Evolutionary conservation across 2,329 filamentous ascomycete genomes (phyloP).

Genomic region (Apiospora kogelbergensis): DNA sequence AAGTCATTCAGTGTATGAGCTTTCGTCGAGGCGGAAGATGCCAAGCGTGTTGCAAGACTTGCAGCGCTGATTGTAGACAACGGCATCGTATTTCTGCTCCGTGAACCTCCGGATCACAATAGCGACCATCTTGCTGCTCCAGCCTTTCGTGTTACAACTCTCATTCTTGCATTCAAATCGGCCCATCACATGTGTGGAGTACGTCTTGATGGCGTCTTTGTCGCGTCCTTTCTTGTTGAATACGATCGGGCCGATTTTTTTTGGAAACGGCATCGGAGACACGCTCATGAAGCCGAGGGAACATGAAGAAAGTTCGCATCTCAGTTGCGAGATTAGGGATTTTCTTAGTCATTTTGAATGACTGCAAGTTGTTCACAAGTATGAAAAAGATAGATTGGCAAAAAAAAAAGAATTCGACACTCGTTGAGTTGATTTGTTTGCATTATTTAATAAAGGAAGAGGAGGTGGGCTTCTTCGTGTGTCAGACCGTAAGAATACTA

Average conservation of each 20-base stretch:
- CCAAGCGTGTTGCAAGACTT: slow-evolving; percentile 20
- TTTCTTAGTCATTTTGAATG: not conserved
- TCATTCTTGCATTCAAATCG: not conserved
- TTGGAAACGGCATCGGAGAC: not conserved
- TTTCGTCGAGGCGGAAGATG: slow-evolving; percentile 19
- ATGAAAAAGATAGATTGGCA: not conserved
- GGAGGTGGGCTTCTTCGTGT: too few relatives aligned
- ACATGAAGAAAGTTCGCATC: not conserved
- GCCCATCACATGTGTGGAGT: not conserved
- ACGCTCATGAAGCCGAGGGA: not conserved
- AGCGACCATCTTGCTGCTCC: slow-evolving; percentile 20
- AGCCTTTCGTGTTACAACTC: slow-evolving; percentile 4
- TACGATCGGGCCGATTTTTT: not conserved
- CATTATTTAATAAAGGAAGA: not conserved
- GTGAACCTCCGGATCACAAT: slow-evolving; percentile 22
- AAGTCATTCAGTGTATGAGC: slow-evolving; percentile 25
- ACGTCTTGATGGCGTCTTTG: not conserved
- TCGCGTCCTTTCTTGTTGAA: not conserved
- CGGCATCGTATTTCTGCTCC: slow-evolving; percentile 22
- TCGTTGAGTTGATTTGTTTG: not conserved
- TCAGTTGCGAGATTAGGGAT: not conserved
- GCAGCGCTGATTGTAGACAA: slow-evolving; percentile 27
- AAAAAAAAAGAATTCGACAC: not conserved
- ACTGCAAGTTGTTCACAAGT: not conserved
- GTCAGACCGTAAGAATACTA: not conserved